Evolutionary conservation across 345 rosid species (phyloP), one percentile per base, ranked within the genome.

Genomic region (Excoecaria agallocha): DNA sequence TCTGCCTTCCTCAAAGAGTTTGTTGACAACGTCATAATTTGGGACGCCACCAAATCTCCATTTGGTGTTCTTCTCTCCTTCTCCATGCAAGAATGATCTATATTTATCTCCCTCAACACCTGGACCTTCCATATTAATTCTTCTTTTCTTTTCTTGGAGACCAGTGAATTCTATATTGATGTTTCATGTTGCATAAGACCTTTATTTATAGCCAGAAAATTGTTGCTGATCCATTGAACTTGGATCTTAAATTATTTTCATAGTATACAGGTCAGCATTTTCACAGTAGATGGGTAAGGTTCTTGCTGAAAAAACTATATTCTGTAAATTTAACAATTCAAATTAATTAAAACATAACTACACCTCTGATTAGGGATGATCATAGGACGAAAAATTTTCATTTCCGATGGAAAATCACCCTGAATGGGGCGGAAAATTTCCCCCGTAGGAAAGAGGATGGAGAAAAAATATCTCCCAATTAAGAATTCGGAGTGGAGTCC

Each of bases 1-100:
- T 73, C 86, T 68, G 72, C 90, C 94, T 80, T 89, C 76, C 72
- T 86, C 89, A 54, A 90, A 90, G 76, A 90, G 88, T 76, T 84
- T 82, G 84, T 88, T 73, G 71, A 88, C 91, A 16, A 12, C 69
- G 22, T 88, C 89, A 41, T 82, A 90, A 76, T 84, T 86, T 5
- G 94, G 91, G 49, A 88, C 82, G 46, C 74, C 76, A 11, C 90
- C 90, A 43, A 68, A 74, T 56, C 80, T 82, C 91, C 94, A 89
- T 37, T 75, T 70, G 55, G 91, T 86, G 76, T 84, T 82, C 79
- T 83, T 85, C 75, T 84, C 94, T 62, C 80, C 91, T 38, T 86
- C 91, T 46, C 84, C 93, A 13, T 54, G 22, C 54, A 89, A 64
- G 84, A 63, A 73, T 49, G 84, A 79, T 6, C 91, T 82, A 67